Evolutionary conservation across 768 basidiomycete genomes (phyloP).

Genomic region (Lentinula raphanica): DNA sequence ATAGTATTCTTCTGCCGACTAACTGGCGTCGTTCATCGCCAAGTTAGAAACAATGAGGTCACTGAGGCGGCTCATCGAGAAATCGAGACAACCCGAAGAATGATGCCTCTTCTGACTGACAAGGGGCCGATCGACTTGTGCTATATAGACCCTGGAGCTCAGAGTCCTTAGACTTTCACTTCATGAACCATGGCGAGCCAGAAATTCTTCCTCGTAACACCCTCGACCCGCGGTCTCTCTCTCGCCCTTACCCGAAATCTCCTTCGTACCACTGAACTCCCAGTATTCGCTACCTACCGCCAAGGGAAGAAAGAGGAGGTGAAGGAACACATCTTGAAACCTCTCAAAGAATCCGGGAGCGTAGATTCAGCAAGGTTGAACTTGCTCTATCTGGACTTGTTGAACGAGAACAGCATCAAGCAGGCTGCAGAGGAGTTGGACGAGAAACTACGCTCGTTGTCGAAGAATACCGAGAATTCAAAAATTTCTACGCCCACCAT

Average conservation of each 20-base stretch:
- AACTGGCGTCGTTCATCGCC: no score
- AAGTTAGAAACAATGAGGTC: no score
- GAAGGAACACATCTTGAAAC: slow-evolving; percentile 34
- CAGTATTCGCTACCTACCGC: slow-evolving; percentile 54
- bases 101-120: no score
- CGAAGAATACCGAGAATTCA: slow-evolving; percentile 12
- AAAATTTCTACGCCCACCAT: slow-evolving; percentile 29
- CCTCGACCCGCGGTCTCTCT: slow-evolving; percentile 53
- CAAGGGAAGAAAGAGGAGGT: slow-evolving; percentile 28
- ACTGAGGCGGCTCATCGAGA: no score
- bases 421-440: slow-evolving; percentile 40
- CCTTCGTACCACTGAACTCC: slow-evolving; percentile 42
- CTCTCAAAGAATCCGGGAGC: slow-evolving; percentile 24
- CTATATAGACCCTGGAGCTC: neutral
- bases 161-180: slow-evolving; percentile 16
- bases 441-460: slow-evolving; percentile 19
- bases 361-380: slow-evolving; percentile 40
- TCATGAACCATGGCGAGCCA: neutral
- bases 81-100: no score
- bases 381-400: slow-evolving; percentile 46
- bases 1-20: no score
- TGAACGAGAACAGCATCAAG: slow-evolving; percentile 45
- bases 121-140: neutral
- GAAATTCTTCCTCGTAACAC: slow-evolving; percentile 44
- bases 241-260: slow-evolving; percentile 51